Evolutionary conservation across 176 grass and related monocot genomes (phyloP), one percentile per base, ranked within the genome.

Genomic region (Elaeis guineensis): DNA sequence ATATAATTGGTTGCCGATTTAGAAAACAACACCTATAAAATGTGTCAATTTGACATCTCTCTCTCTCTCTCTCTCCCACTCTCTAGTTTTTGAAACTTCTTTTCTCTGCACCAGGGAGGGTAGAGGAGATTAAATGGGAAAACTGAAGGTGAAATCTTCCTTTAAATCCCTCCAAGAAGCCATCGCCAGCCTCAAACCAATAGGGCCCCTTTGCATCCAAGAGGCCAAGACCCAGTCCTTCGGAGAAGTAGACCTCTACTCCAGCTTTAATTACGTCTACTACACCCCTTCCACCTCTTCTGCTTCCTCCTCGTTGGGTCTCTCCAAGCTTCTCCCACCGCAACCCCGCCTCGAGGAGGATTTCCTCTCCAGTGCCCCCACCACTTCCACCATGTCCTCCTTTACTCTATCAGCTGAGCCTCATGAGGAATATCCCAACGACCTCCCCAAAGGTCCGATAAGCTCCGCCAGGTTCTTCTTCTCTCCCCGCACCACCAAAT

Each of bases 111-210:
- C n/a, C n/a, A n/a, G n/a, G n/a, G n/a, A n/a, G n/a, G n/a, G n/a
- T 17, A 22, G 39, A 50, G 5, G 49, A 57, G 35, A 15, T 54
- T 6, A 53, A 12, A 24, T 69, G 74, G 79, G 72, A 76, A 44
- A 12, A 12, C 35, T 12, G 61, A 82, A 75, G 53, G 54, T 82
- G 65, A 82, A 76, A 48, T 76, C 66, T 65, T 82, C 72, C 19
- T 71, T 71, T 3, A 76, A 76, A 63, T 64, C 66, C 21, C 51
- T 76, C 44, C 72, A 82, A 58, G 79, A 58, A 76, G 62, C 52
- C 64, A 70, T 81, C 39, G 16, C 29, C 51, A 57, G 52, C 67
- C 39, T 75, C 32, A 81, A 75, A 21, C 70, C 65, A 4, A 69
- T 32, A 28, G 57, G 22, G 12, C 56, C 63, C 4, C 19, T 57